Base-by-base conservation (phyloP, 176 grass and related monocot genomes). In the Echinochloa phyllopogon region DNA sequence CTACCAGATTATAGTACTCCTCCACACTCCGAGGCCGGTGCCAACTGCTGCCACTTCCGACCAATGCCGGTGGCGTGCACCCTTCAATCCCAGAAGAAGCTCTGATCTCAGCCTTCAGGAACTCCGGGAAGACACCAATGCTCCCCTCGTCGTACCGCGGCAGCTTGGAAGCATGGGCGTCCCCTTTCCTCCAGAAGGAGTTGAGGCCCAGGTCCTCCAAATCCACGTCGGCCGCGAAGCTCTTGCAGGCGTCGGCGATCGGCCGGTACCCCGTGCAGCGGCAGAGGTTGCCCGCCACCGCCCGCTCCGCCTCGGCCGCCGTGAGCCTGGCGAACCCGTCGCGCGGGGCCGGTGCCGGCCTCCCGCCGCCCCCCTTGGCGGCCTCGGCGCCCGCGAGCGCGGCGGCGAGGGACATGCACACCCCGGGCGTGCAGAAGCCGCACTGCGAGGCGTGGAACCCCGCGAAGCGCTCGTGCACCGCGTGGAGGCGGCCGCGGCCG, bases 381-480 rank as follows among this genome's bases (percentile, higher is more conserved):
- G 69, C 90, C 37, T 91, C 86, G 6, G 88, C 91, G 86, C n/a
- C 61, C 3, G 72, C 83, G 37, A 98, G 90, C 45, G 95, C 90
- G 41, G 92, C 88, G 69, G 92, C 92, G 75, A 98, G 84, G 38
- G 95, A 98, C 95, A 98, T 98, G 78, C 95, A 98, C 87, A 98
- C 79, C 65, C 95, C 95, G 45, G 95, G 92, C 39, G 95, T 93
- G 83, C 95, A 98, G 88, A 91, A 98, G 9, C 95, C 95, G 58
- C 95, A 98, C 83, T 98, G 95, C 8, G 92, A 90, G 18, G 92
- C 92, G 88, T 98, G 95, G 88, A 98, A 98, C 2, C 95, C 95
- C 14, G 91, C 79, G 74, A 98, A 24, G 16, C 92, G 82, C 70
- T 66, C 63, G 79, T 98, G 95, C 72, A 98, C 85, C 10, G 88